Base-by-base conservation (phyloP, 805 yeast genomes). In the Blastobotrys chiropterorum region DNA sequence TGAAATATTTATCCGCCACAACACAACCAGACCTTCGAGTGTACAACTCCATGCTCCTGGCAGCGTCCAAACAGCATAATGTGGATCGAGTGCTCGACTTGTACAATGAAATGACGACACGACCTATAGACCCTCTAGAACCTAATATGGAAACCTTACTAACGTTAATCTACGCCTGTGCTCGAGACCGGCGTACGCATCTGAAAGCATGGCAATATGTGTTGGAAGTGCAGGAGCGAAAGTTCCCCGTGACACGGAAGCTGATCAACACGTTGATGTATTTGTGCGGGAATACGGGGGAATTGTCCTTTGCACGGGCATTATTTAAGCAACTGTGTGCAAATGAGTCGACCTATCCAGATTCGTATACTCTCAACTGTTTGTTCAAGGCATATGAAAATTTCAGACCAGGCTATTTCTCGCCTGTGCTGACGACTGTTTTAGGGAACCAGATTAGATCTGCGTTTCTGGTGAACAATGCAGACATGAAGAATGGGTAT, bases 281-380 rank as follows among this genome's bases (percentile, higher is more conserved):
- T 55, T 68, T 92, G 46, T 80, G 94, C n/a, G 84, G 89, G 0
- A 74, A 74, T 53, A 90, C 90, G 61, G 94, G 95, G 0, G 97
- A 90, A 64, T 67, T 86, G 16, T 72, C 80, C 3, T 71, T 88
- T 44, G 74, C 87, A 0, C 74, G 98, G 59, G 88, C 92, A 2
- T 53, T 72, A 31, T 54, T 71, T 44, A 52, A 57, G 15, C 66
- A 62, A 45, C 53, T 71, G 50, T 64, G 66, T 43, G 52, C 53
- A 13, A 53, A 47, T 7, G 52, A 59, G 3, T 48, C 50, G 20
- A 47, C 63, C 1, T 59, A 56, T 40, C 70, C 73, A 0, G 66
- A 65, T 49, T 52, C 63, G 15, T 54, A 52, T 14, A 60, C 61
- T 15, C 55, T 67, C 50, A 64, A 67, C 46, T 59, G 63, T 45